A percentile compares a stretch with the other conserved stretches of the same genome.
Evolutionary conservation across 2,329 filamentous ascomycete species (phyloP).

Genomic region (Atkinsonella texensis): DNA sequence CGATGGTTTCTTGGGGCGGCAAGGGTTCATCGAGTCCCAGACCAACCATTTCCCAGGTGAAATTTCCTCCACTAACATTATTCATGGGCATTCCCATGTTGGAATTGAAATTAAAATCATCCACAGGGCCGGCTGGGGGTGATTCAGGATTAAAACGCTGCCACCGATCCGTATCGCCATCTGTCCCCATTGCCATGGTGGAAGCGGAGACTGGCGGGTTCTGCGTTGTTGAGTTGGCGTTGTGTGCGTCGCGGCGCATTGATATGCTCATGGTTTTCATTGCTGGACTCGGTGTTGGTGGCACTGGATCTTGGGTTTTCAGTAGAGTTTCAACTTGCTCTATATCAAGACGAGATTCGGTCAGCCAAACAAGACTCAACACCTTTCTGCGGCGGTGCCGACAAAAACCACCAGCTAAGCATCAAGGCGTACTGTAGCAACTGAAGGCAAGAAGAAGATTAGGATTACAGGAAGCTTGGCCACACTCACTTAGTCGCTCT

Average conservation of each 20-base stretch:
- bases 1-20: slow-evolving; percentile 51
- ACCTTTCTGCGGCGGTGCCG: too few relatives aligned
- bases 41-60: slow-evolving; percentile 69
- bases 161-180: slow-evolving; percentile 42
- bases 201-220: slow-evolving; percentile 29
- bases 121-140: slow-evolving; percentile 32
- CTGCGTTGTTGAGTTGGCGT: slow-evolving; percentile 17
- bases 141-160: slow-evolving; percentile 43
- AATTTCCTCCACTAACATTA: slow-evolving; percentile 38
- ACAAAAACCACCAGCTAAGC: background rate
- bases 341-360: slow-evolving; percentile 21
- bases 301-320: slow-evolving; percentile 52
- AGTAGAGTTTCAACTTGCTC: slow-evolving; percentile 89
- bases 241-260: slow-evolving; percentile 12
- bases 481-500: slow-evolving; percentile 67
- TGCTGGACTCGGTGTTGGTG: slow-evolving; percentile 13
- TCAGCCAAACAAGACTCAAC: background rate
- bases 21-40: slow-evolving; percentile 47
- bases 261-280: slow-evolving; percentile 20
- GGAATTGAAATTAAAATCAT: slow-evolving; percentile 46
- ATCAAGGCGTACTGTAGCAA: background rate
- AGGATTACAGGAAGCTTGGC: background rate
- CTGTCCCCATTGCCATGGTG: slow-evolving; percentile 32
- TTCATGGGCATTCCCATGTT: slow-evolving; percentile 38
- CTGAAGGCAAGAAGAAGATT: background rate